Evolutionary conservation across 164 flowering plant species (phyloP).

Genomic region (Piper longum): DNA sequence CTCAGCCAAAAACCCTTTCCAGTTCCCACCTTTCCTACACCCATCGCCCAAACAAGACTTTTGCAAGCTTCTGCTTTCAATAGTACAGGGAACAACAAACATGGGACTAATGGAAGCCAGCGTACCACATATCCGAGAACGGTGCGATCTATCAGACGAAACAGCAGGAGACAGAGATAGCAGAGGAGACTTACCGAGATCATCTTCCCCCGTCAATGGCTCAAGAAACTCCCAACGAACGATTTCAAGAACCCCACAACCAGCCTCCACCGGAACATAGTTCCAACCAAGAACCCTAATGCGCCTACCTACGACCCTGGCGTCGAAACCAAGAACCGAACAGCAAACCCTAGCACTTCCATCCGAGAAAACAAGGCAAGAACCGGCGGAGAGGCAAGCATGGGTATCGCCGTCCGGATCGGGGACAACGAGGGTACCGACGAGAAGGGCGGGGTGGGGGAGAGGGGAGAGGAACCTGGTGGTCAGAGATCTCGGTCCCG

Average conservation of each 20-base stretch:
- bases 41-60: neutral
- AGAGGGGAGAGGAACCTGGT: neutral
- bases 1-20: slow-evolving; percentile 51
- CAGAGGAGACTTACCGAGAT: slow-evolving; percentile 16
- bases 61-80: slow-evolving; percentile 7
- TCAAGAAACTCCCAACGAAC: slow-evolving; percentile 42
- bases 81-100: slow-evolving; percentile 39
- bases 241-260: slow-evolving; percentile 53
- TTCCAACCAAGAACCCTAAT: slow-evolving; percentile 66
- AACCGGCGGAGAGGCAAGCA: slow-evolving; percentile 7
- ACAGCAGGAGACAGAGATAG: slow-evolving; percentile 1
- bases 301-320: slow-evolving; percentile 23
- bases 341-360: slow-evolving; percentile 44
- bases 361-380: slow-evolving; percentile 61
- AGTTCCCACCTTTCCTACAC: slow-evolving; percentile 7
- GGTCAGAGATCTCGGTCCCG: neutral
- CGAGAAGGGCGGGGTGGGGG: slow-evolving; percentile 27
- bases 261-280: slow-evolving; percentile 43
- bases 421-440: slow-evolving; percentile 51
- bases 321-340: slow-evolving; percentile 40
- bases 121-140: slow-evolving; percentile 28
- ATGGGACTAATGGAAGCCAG: slow-evolving; percentile 62
- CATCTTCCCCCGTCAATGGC: slow-evolving; percentile 1
- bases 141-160: slow-evolving; percentile 9
- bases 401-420: neutral